Percentiles rank a stretch among this genome's conserved stretches.
These are phyloP conservation scores for Styphnolobium japonicum DNA, from an alignment of 306 rosid species.

Conservation along the genomic window DNA sequence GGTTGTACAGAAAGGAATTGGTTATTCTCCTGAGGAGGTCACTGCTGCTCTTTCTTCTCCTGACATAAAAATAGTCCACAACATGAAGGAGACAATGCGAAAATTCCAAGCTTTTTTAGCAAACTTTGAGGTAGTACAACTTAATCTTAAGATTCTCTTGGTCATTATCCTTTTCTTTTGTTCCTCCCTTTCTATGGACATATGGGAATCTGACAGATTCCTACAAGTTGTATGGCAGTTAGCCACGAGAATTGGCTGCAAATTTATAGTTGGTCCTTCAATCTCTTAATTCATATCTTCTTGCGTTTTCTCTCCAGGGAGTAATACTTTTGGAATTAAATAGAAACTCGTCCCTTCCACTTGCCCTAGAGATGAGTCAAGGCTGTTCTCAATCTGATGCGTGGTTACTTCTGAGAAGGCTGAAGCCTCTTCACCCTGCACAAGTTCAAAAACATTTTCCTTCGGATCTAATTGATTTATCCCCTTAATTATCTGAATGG, in stretches of 20 bases:
- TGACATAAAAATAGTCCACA: conserved; percentile 41
- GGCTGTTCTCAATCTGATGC: conserved; percentile 79
- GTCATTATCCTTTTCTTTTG: background rate
- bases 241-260: background rate
- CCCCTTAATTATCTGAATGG: conserved; percentile 43
- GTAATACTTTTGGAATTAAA: conserved; percentile 68
- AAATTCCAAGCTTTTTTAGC: conserved; percentile 66
- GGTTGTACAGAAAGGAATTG: conserved; percentile 77
- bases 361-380: conserved; percentile 73
- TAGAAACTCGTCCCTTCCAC: conserved; percentile 47
- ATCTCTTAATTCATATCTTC: conserved; percentile 10
- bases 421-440: conserved; percentile 36
- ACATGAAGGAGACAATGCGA: conserved; percentile 62
- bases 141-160: background rate
- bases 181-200: background rate
- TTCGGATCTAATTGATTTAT: conserved; percentile 48
- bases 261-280: background rate
- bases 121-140: conserved; percentile 70
- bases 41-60: conserved; percentile 69
- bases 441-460: conserved; percentile 27
- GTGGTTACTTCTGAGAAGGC: conserved; percentile 70
- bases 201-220: background rate
- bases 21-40: conserved; percentile 75
- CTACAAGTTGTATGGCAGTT: conserved; percentile 5
- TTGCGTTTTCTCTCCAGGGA: conserved; percentile 52